Base-by-base conservation (phyloP, 2,329 filamentous ascomycete genomes). In the Penicillium aurantiogriseum region DNA sequence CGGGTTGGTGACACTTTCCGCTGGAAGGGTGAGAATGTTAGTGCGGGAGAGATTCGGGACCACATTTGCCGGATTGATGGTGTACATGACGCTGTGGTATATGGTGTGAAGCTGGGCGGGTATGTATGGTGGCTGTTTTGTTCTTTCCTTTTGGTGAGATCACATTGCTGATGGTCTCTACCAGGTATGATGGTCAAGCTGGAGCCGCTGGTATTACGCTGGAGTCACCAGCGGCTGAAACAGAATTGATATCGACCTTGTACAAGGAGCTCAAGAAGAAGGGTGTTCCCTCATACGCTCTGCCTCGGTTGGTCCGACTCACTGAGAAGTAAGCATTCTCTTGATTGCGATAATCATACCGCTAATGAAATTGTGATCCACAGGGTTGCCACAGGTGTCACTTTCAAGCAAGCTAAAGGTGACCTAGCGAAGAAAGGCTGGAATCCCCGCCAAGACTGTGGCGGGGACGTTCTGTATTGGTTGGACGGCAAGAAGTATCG, bases 331-430 rank as follows among this genome's bases (percentile, higher is more conserved):
- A 63, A 64, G 76, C 67, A 19, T 9, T 8, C 10, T n/a, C 33
- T 11, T 25, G 5, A n/a, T 23, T 35, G 15, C 3, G 8, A 36
- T 23, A 17, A 17, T 36, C 3, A 10, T 21, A 8, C 33, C 9
- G 11, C 39, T 65, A 50, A 60, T 5, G 5, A 21, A 23, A 4
- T 9, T 25, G 2, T 29, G 8, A n/a, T 33, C 35, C n/a, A 17
- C 39, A 75, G 73, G 52, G 78, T 80, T 51, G 74, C 75, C 56
- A 76, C 76, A 1, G 77, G 76, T 44, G 79, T 76, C n/a, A 81
- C 79, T 5, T 81, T 81, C 69, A 81, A 81, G 61, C 79, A 81
- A 60, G 75, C 76, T 2, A 81, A 81, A 63, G 72, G 70, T 8
- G 76, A 77, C 9, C 60, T 80, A 27, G 65, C 73, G 27, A 77